Percentiles rank a stretch among this genome's conserved stretches.
These are phyloP conservation scores for Trametes gibbosa DNA, from an alignment of 768 basidiomycete genomes.

Conservation along the genomic window DNA sequence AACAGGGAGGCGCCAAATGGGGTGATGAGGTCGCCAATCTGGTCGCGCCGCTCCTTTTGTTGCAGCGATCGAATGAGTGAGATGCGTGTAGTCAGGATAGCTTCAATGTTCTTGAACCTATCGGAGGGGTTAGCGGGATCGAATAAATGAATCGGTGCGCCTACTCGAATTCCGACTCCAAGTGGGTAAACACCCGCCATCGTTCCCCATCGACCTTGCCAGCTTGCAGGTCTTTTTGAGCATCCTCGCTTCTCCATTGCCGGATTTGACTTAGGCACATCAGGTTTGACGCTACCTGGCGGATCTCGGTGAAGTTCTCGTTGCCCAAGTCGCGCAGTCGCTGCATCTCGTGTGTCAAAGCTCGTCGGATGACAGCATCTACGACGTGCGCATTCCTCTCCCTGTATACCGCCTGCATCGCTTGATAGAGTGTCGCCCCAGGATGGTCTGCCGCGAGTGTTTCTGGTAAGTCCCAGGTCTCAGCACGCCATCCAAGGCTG, in stretches of 20 bases:
- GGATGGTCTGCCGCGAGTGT: constrained; percentile 41
- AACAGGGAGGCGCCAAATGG: constrained; percentile 50
- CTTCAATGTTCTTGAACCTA: constrained; percentile 77
- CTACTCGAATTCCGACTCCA: constrained; percentile 66
- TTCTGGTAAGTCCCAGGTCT: constrained; percentile 92
- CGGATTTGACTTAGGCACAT: constrained; percentile 80
- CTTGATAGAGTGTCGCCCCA: constrained; percentile 67
- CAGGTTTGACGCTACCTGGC: constrained; percentile 62
- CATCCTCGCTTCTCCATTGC: constrained; percentile 48
- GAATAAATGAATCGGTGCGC: no score
- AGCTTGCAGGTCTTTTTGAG: constrained; percentile 35
- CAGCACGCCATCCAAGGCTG: constrained; percentile 90
- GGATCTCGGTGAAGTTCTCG: constrained; percentile 79
- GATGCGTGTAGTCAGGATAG: constrained; percentile 74
- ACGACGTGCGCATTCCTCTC: constrained; percentile 59
- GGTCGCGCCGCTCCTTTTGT: constrained; percentile 67
- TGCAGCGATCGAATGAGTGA: constrained; percentile 75
- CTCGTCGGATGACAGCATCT: constrained; percentile 45
- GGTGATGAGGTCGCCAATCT: constrained; percentile 68
- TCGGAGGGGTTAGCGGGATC: no score
- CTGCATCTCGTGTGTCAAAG: constrained; percentile 59
- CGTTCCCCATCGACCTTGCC: constrained; percentile 33
- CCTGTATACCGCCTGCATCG: constrained; percentile 78
- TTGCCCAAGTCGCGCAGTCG: constrained; percentile 64
- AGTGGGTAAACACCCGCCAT: constrained; percentile 44